Evolutionary conservation across 495 filamentous ascomycete genomes (phyloP).

Genomic region (Aspergillus sclerotiicarbonarius): DNA sequence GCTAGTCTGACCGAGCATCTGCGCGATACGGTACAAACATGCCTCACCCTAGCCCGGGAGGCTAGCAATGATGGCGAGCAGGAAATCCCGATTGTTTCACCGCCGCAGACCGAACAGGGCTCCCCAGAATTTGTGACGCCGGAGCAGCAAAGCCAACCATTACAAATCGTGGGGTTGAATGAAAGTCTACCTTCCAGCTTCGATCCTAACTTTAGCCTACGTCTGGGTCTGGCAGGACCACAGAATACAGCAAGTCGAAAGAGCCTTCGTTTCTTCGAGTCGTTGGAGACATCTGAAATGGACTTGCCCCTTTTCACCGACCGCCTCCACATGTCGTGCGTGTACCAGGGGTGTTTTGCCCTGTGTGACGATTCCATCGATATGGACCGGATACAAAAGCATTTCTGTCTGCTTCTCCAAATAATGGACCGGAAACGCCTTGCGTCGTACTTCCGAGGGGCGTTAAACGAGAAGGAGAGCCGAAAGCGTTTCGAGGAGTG

Average conservation of each 20-base stretch:
- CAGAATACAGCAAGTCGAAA: not conserved
- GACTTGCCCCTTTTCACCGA: constrained; percentile 55
- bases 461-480: constrained; percentile 23
- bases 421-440: constrained; percentile 53
- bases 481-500: constrained; percentile 49
- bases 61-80: constrained; percentile 10
- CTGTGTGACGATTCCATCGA: constrained; percentile 51
- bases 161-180: not conserved
- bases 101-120: not conserved
- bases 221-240: not conserved
- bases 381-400: constrained; percentile 46
- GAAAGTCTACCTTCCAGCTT: not conserved
- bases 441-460: constrained; percentile 38
- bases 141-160: not conserved
- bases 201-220: not conserved
- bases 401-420: constrained; percentile 66
- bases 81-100: constrained; percentile 2
- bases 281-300: constrained; percentile 47
- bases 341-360: constrained; percentile 59
- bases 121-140: not conserved
- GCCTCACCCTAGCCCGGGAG: constrained; percentile 25
- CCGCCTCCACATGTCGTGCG: constrained; percentile 59
- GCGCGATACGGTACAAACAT: constrained; percentile 31
- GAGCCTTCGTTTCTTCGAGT: not conserved
- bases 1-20: constrained; percentile 37